Evolutionary conservation across 1,284 basidiomycete species (phyloP).

Genomic region (Puccinia horiana): DNA sequence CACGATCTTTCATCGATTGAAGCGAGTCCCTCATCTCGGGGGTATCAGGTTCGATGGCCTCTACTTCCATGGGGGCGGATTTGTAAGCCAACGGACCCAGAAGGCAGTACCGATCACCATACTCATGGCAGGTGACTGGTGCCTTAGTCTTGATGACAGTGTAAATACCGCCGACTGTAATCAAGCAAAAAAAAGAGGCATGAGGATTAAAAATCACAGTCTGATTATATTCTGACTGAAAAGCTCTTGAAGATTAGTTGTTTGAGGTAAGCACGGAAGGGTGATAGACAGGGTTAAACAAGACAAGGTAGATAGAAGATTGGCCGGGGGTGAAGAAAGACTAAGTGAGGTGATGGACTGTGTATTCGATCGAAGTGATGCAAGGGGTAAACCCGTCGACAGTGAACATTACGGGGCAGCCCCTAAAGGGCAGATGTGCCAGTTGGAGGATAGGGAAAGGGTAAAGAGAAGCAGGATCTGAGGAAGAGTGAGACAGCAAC

Average conservation of each 20-base stretch:
- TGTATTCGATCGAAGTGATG: background rate
- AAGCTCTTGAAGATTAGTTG: background rate
- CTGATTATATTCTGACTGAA: background rate
- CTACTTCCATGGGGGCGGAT: conserved; percentile 97
- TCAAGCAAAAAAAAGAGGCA: background rate
- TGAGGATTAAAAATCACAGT: background rate
- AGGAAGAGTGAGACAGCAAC: background rate
- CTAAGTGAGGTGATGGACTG: background rate
- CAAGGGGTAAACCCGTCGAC: background rate
- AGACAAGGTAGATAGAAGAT: too few species aligned
- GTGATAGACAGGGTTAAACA: background rate
- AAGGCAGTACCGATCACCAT: conserved; percentile 75
- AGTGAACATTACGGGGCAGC: background rate
- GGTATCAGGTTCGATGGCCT: conserved; percentile 74
- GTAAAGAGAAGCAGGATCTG: background rate
- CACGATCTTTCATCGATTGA: conserved; percentile 76
- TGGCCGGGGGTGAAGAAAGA: background rate
- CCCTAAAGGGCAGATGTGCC: background rate
- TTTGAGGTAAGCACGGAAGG: background rate
- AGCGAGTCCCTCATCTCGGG: conserved; percentile 63
- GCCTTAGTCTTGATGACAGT: conserved; percentile 99
- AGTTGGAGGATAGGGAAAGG: background rate
- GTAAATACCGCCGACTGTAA: conserved; percentile 88
- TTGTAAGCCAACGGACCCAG: conserved; percentile 95
- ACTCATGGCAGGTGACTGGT: conserved; percentile 91